Conservation (phyloP, 2,329 filamentous ascomycete genomes). For the Lachnellula willkommii region DNA sequence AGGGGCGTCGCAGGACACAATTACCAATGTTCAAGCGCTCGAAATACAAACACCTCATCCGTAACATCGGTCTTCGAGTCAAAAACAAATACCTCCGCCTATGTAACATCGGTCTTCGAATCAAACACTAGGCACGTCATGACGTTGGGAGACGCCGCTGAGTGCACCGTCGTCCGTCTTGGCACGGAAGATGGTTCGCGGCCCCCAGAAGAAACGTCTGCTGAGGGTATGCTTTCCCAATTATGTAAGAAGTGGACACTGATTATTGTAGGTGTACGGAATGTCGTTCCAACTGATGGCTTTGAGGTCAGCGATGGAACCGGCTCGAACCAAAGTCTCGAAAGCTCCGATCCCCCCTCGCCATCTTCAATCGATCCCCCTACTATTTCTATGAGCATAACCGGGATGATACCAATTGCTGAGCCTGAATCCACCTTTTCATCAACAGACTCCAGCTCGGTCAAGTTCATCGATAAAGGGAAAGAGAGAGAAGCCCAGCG, state of each 20-base stretch:
- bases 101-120: slow-evolving; percentile 27
- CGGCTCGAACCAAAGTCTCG: background rate
- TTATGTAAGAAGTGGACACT: background rate
- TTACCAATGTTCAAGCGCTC: slow-evolving; percentile 20
- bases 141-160: slow-evolving; percentile 22
- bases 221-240: background rate
- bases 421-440: background rate
- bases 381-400: background rate
- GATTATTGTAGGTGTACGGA: background rate
- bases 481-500: slow-evolving; percentile 19
- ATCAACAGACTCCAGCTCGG: background rate
- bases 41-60: slow-evolving; percentile 1
- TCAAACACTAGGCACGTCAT: slow-evolving; percentile 25
- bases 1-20: slow-evolving; percentile 37
- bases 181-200: background rate
- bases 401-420: background rate
- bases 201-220: background rate
- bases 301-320: background rate
- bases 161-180: background rate
- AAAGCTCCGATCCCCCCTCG: background rate
- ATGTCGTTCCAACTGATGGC: background rate
- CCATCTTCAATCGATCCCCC: background rate
- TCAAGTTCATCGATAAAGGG: slow-evolving; percentile 4
- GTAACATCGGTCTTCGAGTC: slow-evolving; percentile 28
- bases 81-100: slow-evolving; percentile 3